A percentile compares a stretch with the other conserved stretches of the same genome.
Conservation (phyloP, 23 red algal genomes). For the Chondrus crispus region DNA sequence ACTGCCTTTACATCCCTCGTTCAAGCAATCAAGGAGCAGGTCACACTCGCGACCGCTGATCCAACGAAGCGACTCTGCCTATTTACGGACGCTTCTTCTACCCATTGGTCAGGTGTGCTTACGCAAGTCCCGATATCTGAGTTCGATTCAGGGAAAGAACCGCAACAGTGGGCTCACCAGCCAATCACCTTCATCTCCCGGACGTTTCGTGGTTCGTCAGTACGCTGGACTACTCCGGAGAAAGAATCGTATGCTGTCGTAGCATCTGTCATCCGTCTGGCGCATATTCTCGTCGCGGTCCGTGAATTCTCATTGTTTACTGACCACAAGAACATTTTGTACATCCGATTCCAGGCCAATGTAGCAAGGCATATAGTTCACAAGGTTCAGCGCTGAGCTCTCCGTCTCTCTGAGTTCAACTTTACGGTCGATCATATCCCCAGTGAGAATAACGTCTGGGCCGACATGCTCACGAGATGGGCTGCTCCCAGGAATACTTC, state of each 20-base stretch:
- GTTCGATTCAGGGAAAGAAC: not conserved
- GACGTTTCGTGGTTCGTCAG: not conserved
- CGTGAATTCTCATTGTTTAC: conserved; percentile 16
- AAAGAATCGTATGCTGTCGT: conserved; percentile 12
- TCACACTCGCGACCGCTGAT: not conserved
- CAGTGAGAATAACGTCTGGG: conserved; percentile 9
- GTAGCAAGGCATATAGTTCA: conserved; percentile 4
- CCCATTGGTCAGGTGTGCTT: conserved; percentile 7
- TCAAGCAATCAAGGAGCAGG: not conserved
- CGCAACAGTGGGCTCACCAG: not conserved
- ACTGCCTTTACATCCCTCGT: not conserved
- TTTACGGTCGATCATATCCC: conserved; percentile 9
- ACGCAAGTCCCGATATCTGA: not conserved
- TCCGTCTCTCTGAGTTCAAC: conserved; percentile 9
- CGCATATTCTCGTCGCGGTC: not conserved
- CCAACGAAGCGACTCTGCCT: conserved; percentile 14
- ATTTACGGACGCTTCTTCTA: conserved; percentile 8
- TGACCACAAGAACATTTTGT: conserved; percentile 34
- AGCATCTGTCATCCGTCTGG: not conserved
- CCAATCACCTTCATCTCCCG: not conserved
- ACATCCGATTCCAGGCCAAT: not conserved
- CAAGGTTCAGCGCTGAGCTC: conserved; percentile 6
- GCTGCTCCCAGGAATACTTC: not conserved
- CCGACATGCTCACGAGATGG: conserved; percentile 11
- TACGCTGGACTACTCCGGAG: not conserved